These are phyloP conservation scores for Penicillium sp. DNA, from an alignment of 2,329 filamentous ascomycete species.

Conservation along the genomic window DNA sequence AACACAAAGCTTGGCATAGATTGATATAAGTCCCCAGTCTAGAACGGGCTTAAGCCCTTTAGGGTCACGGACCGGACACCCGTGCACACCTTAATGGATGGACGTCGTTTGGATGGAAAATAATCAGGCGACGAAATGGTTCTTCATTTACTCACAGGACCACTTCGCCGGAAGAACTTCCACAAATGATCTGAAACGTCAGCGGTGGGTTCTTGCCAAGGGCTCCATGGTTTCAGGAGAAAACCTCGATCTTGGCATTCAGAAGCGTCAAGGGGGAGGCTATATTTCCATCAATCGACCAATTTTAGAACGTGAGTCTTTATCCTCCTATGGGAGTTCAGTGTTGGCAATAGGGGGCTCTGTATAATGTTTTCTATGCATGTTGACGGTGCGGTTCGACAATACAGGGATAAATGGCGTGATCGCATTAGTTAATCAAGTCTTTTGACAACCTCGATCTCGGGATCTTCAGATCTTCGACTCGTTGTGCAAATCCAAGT, in stretches of 20 bases:
- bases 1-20: conserved; percentile 8
- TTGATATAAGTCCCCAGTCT: neutral
- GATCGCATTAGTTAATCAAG: neutral
- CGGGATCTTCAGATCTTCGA: neutral
- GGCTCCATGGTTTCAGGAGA: conserved; percentile 7
- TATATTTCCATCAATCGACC: conserved; percentile 11
- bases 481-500: neutral
- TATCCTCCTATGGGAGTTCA: neutral
- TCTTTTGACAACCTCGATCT: neutral
- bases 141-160: neutral
- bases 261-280: conserved; percentile 1
- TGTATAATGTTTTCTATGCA: too few relatives aligned
- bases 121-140: neutral
- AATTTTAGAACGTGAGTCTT: neutral
- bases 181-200: conserved; percentile 7
- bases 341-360: neutral
- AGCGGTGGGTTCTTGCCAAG: conserved; percentile 7
- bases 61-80: too few relatives aligned
- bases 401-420: neutral
- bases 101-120: neutral
- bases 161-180: conserved; percentile 2
- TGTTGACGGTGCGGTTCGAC: neutral
- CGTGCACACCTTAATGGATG: neutral
- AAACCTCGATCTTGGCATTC: conserved; percentile 7
- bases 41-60: neutral